A percentile compares a stretch with the other conserved stretches of the same genome.
Evolutionary conservation across 2,329 filamentous ascomycete species (phyloP).

Genomic region (Colletotrichum truncatum): DNA sequence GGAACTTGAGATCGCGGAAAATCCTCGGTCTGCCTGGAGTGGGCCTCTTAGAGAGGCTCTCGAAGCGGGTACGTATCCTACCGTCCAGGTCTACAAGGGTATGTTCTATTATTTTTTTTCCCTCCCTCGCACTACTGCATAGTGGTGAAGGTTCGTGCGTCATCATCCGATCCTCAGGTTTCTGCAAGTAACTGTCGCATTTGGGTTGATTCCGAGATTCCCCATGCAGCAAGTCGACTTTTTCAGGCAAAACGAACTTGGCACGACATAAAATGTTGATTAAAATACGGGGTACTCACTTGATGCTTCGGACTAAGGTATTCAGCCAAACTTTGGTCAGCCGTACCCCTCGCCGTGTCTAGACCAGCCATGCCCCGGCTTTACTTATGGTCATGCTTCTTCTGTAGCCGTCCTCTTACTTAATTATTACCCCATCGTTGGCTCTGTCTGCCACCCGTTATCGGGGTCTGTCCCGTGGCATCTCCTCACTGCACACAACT

Average conservation of each 20-base stretch:
- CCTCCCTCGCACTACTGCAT: background rate
- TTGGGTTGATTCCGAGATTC: conserved; percentile 1
- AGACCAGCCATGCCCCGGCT: conserved; percentile 23
- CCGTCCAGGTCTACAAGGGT: background rate
- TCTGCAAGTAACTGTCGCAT: conserved; percentile 9
- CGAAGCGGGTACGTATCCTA: conserved; percentile 4
- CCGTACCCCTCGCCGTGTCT: background rate
- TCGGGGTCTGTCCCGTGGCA: conserved; percentile 36
- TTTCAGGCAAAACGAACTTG: background rate
- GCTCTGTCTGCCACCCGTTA: conserved; percentile 24
- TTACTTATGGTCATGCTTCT: conserved; percentile 16
- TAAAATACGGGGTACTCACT: background rate
- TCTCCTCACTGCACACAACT: conserved; percentile 2
- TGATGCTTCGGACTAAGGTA: background rate
- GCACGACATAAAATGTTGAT: background rate
- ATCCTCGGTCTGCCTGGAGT: conserved; percentile 15
- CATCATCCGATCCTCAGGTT: conserved; percentile 19
- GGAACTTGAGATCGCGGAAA: conserved; percentile 19
- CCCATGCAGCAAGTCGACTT: background rate
- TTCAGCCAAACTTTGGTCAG: background rate
- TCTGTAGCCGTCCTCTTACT: conserved; percentile 27
- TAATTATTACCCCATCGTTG: conserved; percentile 34
- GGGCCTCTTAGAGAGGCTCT: background rate
- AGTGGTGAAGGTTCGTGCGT: conserved; percentile 22
- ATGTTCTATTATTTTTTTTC: background rate